Base-by-base conservation (phyloP, 1,284 basidiomycete species). In the Ganoderma meredithae region DNA sequence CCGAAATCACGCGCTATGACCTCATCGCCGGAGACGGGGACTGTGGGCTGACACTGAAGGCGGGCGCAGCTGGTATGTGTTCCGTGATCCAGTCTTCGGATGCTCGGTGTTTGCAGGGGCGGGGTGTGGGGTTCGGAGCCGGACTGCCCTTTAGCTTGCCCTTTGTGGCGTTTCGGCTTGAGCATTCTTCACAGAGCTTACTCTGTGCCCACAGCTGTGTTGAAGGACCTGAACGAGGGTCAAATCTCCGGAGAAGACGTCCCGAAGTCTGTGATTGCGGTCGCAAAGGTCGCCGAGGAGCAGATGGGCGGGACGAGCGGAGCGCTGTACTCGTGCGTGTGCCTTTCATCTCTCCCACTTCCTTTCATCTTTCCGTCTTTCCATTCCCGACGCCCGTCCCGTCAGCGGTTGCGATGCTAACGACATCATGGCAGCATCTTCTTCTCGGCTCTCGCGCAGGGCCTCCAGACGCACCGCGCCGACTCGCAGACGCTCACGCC, bases 231-330 rank as follows among this genome's bases (percentile, higher is more conserved):
- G 27, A 75, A 81, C 15, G 77, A 81, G 52, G 85, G 85, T 3
- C 83, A 79, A 31, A 85, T 95, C 64, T 81, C 81, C 25, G 89
- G 89, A 13, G 76, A 83, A 25, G 88, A 95, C 75, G 83, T 95
- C 53, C 84, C 92, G 44, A 82, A 83, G 55, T 84, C 86, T 59
- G 82, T 95, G 66, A 87, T 94, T 47, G 82, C 84, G 5, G 88
- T 97, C 66, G 88, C 95, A 1, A 86, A 89, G 71, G 88, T 92
- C 31, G 90, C 91, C 3, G 95, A 96, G 80, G 90, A 93, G 73
- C 85, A 87, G 63, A 98, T 98, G 96, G 96, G 95, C 40, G 96
- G 96, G 22, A 98, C 96, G 6, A 94, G 91, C 69, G 96, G 96
- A 7, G 96, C 95, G 1, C 81, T 98, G 36, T 98, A 97, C 79